Percentiles rank a stretch among this genome's conserved stretches.
Conservation (phyloP, 164 flowering plant species). For the Liriodendron chinense region DNA sequence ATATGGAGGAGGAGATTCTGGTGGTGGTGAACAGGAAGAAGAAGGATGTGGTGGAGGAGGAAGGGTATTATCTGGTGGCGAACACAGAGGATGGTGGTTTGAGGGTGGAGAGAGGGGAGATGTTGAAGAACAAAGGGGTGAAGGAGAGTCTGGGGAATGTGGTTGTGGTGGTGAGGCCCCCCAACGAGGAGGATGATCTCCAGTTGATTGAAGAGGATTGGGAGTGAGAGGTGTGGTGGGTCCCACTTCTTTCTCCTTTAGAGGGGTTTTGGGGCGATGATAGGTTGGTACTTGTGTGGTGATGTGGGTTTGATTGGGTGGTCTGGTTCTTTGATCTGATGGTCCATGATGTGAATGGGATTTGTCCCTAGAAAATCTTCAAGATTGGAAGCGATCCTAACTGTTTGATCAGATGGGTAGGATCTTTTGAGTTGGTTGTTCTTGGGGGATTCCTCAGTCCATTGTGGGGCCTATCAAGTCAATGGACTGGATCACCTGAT, state of each 20-base stretch:
- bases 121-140: slow-evolving; percentile 57
- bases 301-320: not conserved
- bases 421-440: no score
- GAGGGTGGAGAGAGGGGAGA: slow-evolving; percentile 64
- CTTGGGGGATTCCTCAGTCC: no score
- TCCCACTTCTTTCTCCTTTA: not conserved
- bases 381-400: no score
- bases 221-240: slow-evolving; percentile 40
- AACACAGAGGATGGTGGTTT: slow-evolving; percentile 26
- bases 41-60: slow-evolving; percentile 53
- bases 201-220: slow-evolving; percentile 74
- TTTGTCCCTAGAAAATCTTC: no score
- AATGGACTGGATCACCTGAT: no score
- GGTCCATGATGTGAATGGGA: not conserved
- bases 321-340: not conserved
- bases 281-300: not conserved
- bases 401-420: no score
- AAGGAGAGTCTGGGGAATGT: slow-evolving; percentile 55
- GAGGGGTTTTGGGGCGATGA: not conserved
- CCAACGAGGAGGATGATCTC: slow-evolving; percentile 57
- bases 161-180: slow-evolving; percentile 85
- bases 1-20: slow-evolving; percentile 66
- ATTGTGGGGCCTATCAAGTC: no score
- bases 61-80: slow-evolving; percentile 57
- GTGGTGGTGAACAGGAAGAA: slow-evolving; percentile 63